A percentile compares a stretch with the other conserved stretches of the same genome.
Evolutionary conservation across 2,329 filamentous ascomycete genomes (phyloP).

Genomic region (Colletotrichum sp.): DNA sequence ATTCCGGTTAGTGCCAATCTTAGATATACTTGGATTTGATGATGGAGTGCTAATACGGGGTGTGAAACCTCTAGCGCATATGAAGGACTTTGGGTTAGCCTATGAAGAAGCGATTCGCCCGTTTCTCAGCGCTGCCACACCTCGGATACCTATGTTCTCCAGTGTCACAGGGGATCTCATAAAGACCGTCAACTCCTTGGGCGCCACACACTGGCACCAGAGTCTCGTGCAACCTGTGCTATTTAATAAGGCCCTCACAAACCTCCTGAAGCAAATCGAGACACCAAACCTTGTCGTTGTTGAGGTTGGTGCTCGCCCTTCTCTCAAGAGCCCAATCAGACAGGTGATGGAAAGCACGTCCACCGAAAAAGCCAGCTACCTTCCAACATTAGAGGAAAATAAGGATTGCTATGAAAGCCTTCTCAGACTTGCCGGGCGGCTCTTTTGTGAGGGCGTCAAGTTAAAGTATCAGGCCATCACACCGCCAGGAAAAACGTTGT

Average conservation of each 20-base stretch:
- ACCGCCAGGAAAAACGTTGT: background rate
- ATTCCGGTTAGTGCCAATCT: slow-evolving; percentile 29
- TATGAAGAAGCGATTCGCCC: background rate
- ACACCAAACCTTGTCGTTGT: slow-evolving; percentile 7
- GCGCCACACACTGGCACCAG: slow-evolving; percentile 46
- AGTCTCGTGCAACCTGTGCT: slow-evolving; percentile 44
- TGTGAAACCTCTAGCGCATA: slow-evolving; percentile 30
- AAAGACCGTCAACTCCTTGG: background rate
- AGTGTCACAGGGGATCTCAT: slow-evolving; percentile 19
- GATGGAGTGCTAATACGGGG: slow-evolving; percentile 25
- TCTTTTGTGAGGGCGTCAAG: background rate
- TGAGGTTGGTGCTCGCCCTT: slow-evolving; percentile 25
- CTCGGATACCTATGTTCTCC: slow-evolving; percentile 25
- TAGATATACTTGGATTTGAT: background rate
- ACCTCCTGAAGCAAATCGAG: background rate
- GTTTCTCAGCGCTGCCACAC: background rate
- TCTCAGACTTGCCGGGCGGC: background rate
- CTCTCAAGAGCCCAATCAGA: slow-evolving; percentile 21
- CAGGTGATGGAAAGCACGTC: slow-evolving; percentile 10
- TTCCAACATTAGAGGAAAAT: background rate
- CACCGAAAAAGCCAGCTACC: background rate
- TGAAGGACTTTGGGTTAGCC: background rate
- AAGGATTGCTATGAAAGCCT: background rate
- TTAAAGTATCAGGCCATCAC: slow-evolving; percentile 8
- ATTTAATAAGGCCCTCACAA: slow-evolving; percentile 38